phyloP scores from a whole-genome alignment of 345 rosid species.

The Salix exigua region DNA sequence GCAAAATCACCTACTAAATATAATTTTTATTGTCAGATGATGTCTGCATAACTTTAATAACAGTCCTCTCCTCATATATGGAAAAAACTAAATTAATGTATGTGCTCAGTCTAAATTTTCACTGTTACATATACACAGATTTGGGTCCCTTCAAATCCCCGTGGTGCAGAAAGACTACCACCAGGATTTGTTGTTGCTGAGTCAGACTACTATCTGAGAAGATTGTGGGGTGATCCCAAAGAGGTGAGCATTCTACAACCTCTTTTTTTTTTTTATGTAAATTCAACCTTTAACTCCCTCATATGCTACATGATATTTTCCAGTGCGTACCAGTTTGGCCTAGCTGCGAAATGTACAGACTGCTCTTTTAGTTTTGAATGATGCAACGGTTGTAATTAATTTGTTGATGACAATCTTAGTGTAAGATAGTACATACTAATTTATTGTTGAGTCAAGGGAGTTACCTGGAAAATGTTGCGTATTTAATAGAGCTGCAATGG shows the following conservation, averaged over 20 bases:
- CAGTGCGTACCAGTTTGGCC: neutral
- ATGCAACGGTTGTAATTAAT: neutral
- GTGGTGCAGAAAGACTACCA: conserved; percentile 88
- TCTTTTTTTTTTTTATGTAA: neutral
- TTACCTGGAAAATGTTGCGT: neutral
- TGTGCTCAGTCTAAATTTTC: neutral
- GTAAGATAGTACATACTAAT: neutral
- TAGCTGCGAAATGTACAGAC: neutral
- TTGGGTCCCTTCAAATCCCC: conserved; percentile 95
- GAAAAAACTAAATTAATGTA: neutral
- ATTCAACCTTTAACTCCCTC: neutral
- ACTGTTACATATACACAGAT: conserved; percentile 44
- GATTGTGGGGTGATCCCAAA: conserved; percentile 89
- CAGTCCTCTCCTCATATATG: neutral
- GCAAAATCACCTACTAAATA: neutral
- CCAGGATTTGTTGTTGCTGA: conserved; percentile 80
- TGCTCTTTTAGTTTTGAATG: neutral
- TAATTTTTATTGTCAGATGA: conserved; percentile 8
- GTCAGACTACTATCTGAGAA: conserved; percentile 73
- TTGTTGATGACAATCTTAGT: neutral
- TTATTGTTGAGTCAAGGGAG: neutral
- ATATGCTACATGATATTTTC: neutral
- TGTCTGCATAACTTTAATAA: conserved; percentile 2
- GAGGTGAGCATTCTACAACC: conserved; percentile 50
- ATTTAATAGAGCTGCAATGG: neutral